Base-by-base conservation (phyloP, 352 stramenopile genomes). In the Phytopythium delawarense region DNA sequence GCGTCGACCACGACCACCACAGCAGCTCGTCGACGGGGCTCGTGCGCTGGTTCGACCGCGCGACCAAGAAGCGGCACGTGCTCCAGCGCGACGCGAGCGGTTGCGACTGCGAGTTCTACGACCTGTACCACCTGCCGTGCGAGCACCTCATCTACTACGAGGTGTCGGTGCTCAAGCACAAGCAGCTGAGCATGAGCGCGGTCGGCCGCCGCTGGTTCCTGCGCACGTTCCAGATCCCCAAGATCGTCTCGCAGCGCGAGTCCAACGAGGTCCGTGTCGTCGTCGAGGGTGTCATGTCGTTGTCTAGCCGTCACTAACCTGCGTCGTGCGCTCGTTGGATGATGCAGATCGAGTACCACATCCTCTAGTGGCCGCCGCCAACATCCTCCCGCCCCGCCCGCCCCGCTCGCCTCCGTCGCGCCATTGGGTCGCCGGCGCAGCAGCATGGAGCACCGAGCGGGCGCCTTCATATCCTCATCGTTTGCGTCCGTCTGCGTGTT, bases 91-190 rank as follows among this genome's bases (percentile, higher is more conserved):
- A 90, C 44, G 80, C 70, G 54, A 88, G 77, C 42, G 67, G 63
- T 7, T 91, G 81, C 61, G 77, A 88, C 63, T 91, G 81, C 52
- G 77, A 81, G 45, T 91, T 89, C 58, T 91, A 78, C 62, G 61
- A 70, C 32, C 67, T 91, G 20, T 89, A 87, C 59, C 73, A 84
- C 30, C 64, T 91, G 21, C 81, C 81, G 15, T 91, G 81, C 56
- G 77, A 84, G 56, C 81, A 91, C 63, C 69, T 91, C 34, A 88
- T 91, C 65, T 87, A 76, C 73, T 91, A 91, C 63, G 81, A 91
- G 69, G 72, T 88, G 42, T 75, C 75, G 32, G 67, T 80, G 40
- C 59, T 91, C 45, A 75, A 87, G 48, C 76, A 78, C 71, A 81
- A 86, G 62, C 81, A 89, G 49, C 51, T 91, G 42, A 88, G 75